phyloP scores from a whole-genome alignment of 1,284 basidiomycete genomes.

The Ustilago xerochloae region DNA sequence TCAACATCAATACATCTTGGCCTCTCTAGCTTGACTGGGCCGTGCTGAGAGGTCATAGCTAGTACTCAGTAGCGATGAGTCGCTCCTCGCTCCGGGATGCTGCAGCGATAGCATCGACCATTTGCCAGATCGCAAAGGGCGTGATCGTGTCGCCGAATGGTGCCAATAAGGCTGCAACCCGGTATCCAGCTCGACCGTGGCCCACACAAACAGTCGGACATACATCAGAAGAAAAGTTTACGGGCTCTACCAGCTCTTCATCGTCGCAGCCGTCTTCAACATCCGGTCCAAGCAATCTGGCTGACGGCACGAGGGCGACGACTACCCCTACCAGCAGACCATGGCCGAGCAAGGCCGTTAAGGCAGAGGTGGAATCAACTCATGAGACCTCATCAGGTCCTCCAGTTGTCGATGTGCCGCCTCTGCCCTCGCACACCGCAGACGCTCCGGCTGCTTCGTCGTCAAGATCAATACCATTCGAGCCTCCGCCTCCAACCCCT shows the following conservation, averaged over 20 bases:
- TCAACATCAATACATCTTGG: not conserved
- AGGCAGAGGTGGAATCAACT: not conserved
- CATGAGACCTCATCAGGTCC: not conserved
- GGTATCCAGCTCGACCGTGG: conserved; percentile 23
- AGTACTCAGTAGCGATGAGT: conserved; percentile 20
- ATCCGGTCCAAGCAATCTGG: not conserved
- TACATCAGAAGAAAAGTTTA: not conserved
- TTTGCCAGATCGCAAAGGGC: conserved; percentile 39
- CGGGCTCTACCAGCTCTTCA: not conserved
- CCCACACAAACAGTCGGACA: conserved; percentile 9
- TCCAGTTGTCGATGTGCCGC: not conserved
- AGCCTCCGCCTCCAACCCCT: conserved; percentile 10
- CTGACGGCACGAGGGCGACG: not conserved
- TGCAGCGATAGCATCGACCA: conserved; percentile 44
- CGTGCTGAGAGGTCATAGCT: not conserved
- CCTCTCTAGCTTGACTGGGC: not conserved
- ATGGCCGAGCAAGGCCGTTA: conserved; percentile 23
- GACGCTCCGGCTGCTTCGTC: not conserved
- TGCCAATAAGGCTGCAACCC: conserved; percentile 2
- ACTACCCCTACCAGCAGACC: conserved; percentile 8
- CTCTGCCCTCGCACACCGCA: not conserved
- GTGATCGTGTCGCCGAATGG: conserved; percentile 31
- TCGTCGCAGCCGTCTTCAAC: not conserved
- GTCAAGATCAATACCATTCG: not conserved
- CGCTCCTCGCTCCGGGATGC: conserved; percentile 43